Evolutionary conservation across 371 early-diverging fungal genomes (phyloP).

Genomic region (Mortierella polycephala): DNA sequence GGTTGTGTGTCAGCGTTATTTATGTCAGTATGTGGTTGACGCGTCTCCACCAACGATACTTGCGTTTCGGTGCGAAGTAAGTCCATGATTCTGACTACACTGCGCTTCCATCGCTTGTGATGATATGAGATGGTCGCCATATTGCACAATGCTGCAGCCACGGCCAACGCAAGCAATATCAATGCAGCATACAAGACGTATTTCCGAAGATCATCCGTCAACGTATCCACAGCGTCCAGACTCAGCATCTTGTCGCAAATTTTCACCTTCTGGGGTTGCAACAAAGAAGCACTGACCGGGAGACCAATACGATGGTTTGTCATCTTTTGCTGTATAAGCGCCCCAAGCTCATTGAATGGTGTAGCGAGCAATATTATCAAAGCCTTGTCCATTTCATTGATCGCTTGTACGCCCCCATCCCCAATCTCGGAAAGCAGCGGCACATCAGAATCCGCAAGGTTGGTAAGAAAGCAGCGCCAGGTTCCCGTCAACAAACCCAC

Average conservation of each 20-base stretch:
- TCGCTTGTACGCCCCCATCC: constrained; percentile 23
- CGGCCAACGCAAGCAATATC: neutral
- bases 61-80: neutral
- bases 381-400: constrained; percentile 25
- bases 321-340: constrained; percentile 26
- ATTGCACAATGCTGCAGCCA: constrained; percentile 2
- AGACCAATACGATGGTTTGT: constrained; percentile 19
- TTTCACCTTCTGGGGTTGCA: constrained; percentile 2
- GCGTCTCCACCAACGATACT: neutral
- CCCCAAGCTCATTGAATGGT: constrained; percentile 28
- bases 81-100: constrained; percentile 7
- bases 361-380: constrained; percentile 2
- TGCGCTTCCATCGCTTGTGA: constrained; percentile 18
- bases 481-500: constrained; percentile 31
- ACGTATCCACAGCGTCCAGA: constrained; percentile 5
- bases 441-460: constrained; percentile 20
- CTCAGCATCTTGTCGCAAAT: constrained; percentile 21
- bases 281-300: neutral
- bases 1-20: neutral
- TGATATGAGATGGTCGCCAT: constrained; percentile 20
- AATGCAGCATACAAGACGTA: constrained; percentile 21
- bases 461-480: constrained; percentile 44
- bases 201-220: constrained; percentile 9
- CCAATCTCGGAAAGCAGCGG: constrained; percentile 36
- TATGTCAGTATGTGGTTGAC: neutral